A percentile compares a stretch with the other conserved stretches of the same genome.
phyloP scores from a whole-genome alignment of 2,329 filamentous ascomycete species.

The Penicillium sp. region DNA sequence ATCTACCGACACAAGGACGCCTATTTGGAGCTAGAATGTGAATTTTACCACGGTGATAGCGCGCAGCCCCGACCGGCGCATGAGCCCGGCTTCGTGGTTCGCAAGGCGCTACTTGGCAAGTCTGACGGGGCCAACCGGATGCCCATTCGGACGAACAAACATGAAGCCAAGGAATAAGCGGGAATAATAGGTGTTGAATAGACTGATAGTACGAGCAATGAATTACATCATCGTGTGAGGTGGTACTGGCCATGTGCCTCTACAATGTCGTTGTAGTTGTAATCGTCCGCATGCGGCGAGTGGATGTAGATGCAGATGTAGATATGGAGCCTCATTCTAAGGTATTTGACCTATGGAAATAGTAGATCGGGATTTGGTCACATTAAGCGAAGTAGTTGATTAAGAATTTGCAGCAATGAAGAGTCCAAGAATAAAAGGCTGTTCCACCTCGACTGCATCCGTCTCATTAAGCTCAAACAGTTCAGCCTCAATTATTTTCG shows the following conservation, averaged over 20 bases:
- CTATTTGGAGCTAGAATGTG: constrained; percentile 42
- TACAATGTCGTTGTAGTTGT: constrained; percentile 8
- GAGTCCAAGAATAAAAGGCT: background rate
- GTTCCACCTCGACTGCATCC: background rate
- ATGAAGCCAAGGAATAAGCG: constrained; percentile 14
- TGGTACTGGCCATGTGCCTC: constrained; percentile 6
- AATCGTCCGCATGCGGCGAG: constrained; percentile 20
- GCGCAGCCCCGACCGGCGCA: constrained; percentile 37
- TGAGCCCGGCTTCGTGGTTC: constrained; percentile 40
- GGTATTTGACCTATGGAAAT: background rate
- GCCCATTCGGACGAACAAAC: constrained; percentile 14
- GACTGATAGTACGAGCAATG: constrained; percentile 10
- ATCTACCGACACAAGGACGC: constrained; percentile 55
- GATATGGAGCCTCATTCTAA: background rate
- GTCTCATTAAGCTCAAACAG: background rate
- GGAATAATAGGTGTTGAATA: no score
- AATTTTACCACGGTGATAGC: constrained; percentile 47
- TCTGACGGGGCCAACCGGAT: constrained; percentile 24
- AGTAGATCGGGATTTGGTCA: background rate
- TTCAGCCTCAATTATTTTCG: background rate
- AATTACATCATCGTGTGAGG: constrained; percentile 13
- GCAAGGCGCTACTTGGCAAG: constrained; percentile 34
- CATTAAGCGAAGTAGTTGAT: background rate
- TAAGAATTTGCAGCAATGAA: background rate
- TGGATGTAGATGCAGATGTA: background rate